Percentiles rank a stretch among this genome's conserved stretches.
These are phyloP conservation scores for Pichia kluyveri DNA, from an alignment of 805 yeast genomes.

Conservation along the genomic window DNA sequence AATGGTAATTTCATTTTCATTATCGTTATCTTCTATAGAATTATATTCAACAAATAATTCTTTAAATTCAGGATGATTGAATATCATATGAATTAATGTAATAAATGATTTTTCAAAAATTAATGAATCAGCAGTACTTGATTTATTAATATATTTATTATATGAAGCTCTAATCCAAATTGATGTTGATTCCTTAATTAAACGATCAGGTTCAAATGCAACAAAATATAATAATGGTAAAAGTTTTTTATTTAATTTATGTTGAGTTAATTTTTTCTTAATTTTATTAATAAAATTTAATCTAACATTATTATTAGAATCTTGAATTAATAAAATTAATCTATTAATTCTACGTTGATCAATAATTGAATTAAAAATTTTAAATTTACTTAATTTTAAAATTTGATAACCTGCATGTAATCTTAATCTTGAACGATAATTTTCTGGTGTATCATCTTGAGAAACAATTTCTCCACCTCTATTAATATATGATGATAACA, in stretches of 20 bases:
- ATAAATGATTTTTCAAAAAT: conserved; percentile 59
- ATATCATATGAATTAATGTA: conserved; percentile 57
- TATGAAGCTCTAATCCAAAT: conserved; percentile 69
- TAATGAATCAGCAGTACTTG: conserved; percentile 30
- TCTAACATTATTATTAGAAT: conserved; percentile 53
- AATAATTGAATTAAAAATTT: conserved; percentile 43
- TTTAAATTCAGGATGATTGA: conserved; percentile 65
- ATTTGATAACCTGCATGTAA: conserved; percentile 58
- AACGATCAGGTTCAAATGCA: conserved; percentile 64
- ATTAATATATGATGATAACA: conserved; percentile 56
- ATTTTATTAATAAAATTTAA: conserved; percentile 38
- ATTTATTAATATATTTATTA: conserved; percentile 21
- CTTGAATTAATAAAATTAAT: conserved; percentile 55
- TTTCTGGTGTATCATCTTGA: conserved; percentile 47
- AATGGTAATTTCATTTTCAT: conserved; percentile 4
- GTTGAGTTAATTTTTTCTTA: conserved; percentile 41
- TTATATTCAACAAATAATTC: conserved; percentile 24
- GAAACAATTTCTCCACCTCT: conserved; percentile 72
- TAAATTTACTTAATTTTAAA: conserved; percentile 52
- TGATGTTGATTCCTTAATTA: conserved; percentile 39
- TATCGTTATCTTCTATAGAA: conserved; percentile 4
- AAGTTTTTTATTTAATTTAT: conserved; percentile 53
- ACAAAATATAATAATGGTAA: conserved; percentile 59
- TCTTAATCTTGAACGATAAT: conserved; percentile 52
- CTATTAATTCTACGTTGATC: conserved; percentile 42